Evolutionary conservation across 2,329 filamentous ascomycete genomes (phyloP).

Genomic region (Xylariaceae sp.): DNA sequence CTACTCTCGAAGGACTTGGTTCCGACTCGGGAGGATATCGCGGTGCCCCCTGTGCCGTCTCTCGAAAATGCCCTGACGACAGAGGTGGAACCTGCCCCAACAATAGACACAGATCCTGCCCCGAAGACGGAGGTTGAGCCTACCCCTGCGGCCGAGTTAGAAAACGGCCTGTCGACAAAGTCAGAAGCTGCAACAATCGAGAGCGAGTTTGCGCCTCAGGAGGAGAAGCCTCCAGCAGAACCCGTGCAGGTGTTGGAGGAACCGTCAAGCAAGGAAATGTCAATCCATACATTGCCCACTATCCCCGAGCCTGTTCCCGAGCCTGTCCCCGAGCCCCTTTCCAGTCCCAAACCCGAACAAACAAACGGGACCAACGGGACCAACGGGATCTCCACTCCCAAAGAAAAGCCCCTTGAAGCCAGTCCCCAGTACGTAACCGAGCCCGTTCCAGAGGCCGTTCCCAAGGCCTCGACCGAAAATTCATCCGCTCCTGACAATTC

Average conservation of each 20-base stretch:
- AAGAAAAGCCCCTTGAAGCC: background rate
- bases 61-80: background rate
- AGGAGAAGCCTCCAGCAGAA: background rate
- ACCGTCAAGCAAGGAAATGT: background rate
- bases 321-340: background rate
- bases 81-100: background rate
- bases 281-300: background rate
- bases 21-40: background rate
- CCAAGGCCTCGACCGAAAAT: background rate
- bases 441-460: background rate
- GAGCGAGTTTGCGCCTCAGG: background rate
- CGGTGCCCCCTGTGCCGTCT: background rate
- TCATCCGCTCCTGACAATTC: background rate
- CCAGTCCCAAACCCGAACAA: background rate
- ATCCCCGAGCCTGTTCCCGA: background rate
- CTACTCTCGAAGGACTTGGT: slow-evolving; percentile 7
- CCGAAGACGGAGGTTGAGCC: background rate
- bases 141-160: background rate
- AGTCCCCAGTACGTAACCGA: background rate
- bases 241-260: background rate
- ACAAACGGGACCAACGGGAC: background rate
- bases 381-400: background rate
- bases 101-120: no score
- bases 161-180: no score
- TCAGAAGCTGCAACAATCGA: background rate